Conservation (phyloP, 2,329 filamentous ascomycete genomes). For the Amphichorda felina region DNA sequence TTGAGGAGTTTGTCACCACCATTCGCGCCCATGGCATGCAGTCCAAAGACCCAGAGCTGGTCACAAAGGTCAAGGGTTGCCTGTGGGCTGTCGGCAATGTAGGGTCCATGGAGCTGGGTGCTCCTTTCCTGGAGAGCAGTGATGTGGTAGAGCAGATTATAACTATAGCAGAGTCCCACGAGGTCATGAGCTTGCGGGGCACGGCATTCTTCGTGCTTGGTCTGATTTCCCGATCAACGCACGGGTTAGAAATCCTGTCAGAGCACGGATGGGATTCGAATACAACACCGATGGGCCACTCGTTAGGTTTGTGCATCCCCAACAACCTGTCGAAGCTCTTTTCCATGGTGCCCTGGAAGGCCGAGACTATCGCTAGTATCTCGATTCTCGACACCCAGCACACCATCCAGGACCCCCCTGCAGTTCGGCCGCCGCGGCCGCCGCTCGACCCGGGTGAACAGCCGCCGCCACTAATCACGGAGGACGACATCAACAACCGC, state of each 20-base stretch:
- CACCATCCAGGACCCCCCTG: constrained; percentile 34
- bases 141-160: constrained; percentile 84
- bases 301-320: constrained; percentile 80
- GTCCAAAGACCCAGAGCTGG: constrained; percentile 70
- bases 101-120: constrained; percentile 93
- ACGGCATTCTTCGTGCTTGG: constrained; percentile 96
- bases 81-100: constrained; percentile 98
- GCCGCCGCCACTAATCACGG: constrained; percentile 33
- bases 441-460: constrained; percentile 29
- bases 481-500: constrained; percentile 57
- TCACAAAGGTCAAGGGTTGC: constrained; percentile 92
- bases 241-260: constrained; percentile 82
- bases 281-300: constrained; percentile 69
- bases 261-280: constrained; percentile 91
- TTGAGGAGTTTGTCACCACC: constrained; percentile 81
- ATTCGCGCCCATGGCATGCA: constrained; percentile 83
- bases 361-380: constrained; percentile 34
- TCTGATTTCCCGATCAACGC: constrained; percentile 80
- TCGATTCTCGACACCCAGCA: constrained; percentile 37
- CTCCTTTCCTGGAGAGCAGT: constrained; percentile 81
- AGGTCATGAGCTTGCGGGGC: constrained; percentile 85
- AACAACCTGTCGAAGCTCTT: constrained; percentile 68
- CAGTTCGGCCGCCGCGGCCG: constrained; percentile 26
- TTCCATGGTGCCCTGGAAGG: constrained; percentile 51
- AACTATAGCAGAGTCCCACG: constrained; percentile 74